A percentile compares a stretch with the other conserved stretches of the same genome.
Evolutionary conservation across 2,329 filamentous ascomycete species (phyloP).

Genomic region (Paecilomyces sp.): DNA sequence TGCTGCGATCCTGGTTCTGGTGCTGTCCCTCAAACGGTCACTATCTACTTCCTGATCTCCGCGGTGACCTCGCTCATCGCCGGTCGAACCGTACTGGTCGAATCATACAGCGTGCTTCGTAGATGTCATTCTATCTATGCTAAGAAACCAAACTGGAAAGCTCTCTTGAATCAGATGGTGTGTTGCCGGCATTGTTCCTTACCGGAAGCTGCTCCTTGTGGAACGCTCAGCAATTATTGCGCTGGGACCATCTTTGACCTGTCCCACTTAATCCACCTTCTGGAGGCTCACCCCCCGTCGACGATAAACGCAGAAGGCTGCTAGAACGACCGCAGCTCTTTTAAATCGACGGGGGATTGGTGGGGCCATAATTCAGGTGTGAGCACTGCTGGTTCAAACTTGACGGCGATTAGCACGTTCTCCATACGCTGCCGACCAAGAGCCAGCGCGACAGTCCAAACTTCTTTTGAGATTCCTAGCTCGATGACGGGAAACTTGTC

Average conservation of each 20-base stretch:
- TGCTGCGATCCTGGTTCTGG: neutral
- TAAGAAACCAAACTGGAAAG: neutral
- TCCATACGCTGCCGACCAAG: neutral
- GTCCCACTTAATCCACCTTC: neutral
- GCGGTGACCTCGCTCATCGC: neutral
- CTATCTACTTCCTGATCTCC: neutral
- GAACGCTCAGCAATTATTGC: neutral
- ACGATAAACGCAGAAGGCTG: neutral
- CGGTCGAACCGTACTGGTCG: neutral
- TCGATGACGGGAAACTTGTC: neutral
- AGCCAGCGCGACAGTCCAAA: neutral
- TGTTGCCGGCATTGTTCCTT: neutral
- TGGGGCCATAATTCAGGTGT: neutral
- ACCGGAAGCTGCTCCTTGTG: neutral
- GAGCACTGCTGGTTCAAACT: neutral
- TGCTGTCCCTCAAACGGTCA: neutral
- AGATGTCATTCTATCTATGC: neutral
- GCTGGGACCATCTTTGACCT: neutral
- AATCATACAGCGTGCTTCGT: neutral
- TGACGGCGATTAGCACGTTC: neutral
- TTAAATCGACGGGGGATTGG: neutral
- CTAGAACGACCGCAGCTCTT: neutral
- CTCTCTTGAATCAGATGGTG: neutral
- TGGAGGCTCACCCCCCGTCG: neutral
- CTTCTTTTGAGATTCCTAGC: neutral